A percentile compares a stretch with the other conserved stretches of the same genome.
Conservation (phyloP, 805 yeast genomes). For the Ogataea glucozyma region DNA sequence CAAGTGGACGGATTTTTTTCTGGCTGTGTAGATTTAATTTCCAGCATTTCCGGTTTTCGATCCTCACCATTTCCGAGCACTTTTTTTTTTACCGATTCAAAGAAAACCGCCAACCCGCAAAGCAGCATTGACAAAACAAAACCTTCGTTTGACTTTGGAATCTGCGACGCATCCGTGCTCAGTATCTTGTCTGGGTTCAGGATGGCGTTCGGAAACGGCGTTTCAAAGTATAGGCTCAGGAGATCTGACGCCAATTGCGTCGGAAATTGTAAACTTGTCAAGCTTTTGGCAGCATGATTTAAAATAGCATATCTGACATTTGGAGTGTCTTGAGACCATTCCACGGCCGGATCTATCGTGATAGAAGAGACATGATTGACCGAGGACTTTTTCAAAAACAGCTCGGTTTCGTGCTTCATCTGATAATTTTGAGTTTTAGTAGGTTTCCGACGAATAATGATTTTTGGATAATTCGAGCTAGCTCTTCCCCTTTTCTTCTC, state of each 20-base stretch:
- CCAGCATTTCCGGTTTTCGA: slow-evolving; percentile 1
- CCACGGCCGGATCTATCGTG: background rate
- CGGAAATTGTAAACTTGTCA: slow-evolving; percentile 12
- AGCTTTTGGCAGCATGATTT: slow-evolving; percentile 8
- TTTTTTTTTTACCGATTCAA: no score
- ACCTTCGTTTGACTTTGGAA: slow-evolving; percentile 13
- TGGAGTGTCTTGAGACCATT: background rate
- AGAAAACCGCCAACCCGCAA: slow-evolving; percentile 14
- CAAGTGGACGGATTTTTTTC: background rate
- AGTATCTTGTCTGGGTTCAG: slow-evolving; percentile 12
- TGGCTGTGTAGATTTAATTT: background rate
- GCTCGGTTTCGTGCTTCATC: slow-evolving; percentile 4
- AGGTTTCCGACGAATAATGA: slow-evolving; percentile 28
- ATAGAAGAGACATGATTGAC: background rate
- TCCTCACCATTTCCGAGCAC: no score
- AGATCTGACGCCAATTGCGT: slow-evolving; percentile 10
- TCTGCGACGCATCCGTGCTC: background rate
- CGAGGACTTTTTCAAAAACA: background rate
- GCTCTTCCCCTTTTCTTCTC: slow-evolving; percentile 52
- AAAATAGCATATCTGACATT: slow-evolving; percentile 13
- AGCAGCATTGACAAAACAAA: slow-evolving; percentile 14
- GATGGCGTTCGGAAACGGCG: slow-evolving; percentile 11
- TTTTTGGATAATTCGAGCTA: slow-evolving; percentile 42
- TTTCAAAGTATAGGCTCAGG: slow-evolving; percentile 16
- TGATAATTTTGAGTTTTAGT: slow-evolving; percentile 18